phyloP scores from a whole-genome alignment of 1,284 basidiomycete genomes.

The Flammula alnicola region DNA sequence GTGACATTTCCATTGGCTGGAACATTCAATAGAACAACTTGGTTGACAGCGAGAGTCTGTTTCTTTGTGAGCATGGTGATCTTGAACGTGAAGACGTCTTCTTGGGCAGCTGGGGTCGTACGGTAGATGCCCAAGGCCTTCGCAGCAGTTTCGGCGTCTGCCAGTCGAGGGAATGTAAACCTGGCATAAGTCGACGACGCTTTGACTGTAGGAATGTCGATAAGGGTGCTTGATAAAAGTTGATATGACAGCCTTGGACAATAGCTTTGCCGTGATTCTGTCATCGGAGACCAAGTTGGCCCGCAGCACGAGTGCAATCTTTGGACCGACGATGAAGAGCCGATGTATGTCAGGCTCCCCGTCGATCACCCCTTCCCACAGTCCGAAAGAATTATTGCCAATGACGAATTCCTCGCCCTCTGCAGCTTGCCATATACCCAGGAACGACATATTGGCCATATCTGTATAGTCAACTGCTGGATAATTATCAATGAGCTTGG shows the following conservation, averaged over 20 bases:
- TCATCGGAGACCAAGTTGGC: slow-evolving; percentile 15
- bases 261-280: neutral
- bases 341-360: slow-evolving; percentile 20
- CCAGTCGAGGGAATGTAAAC: neutral
- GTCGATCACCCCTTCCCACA: slow-evolving; percentile 31
- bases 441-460: slow-evolving; percentile 21
- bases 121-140: neutral
- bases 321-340: slow-evolving; percentile 30
- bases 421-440: slow-evolving; percentile 33
- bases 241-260: neutral
- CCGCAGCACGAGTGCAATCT: slow-evolving; percentile 19
- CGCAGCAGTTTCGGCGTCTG: neutral
- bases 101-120: slow-evolving; percentile 8
- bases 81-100: slow-evolving; percentile 27
- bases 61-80: slow-evolving; percentile 27
- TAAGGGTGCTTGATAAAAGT: slow-evolving; percentile 16
- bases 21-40: slow-evolving; percentile 24
- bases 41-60: slow-evolving; percentile 30
- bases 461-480: slow-evolving; percentile 25
- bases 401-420: slow-evolving; percentile 32
- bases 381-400: slow-evolving; percentile 28
- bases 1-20: slow-evolving; percentile 24
- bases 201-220: slow-evolving; percentile 14
- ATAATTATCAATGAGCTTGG: slow-evolving; percentile 17
- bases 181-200: neutral